A percentile compares a stretch with the other conserved stretches of the same genome.
These are phyloP conservation scores for Beauveria rudraprayagi DNA, from an alignment of 2,329 filamentous ascomycete genomes.

Conservation along the genomic window DNA sequence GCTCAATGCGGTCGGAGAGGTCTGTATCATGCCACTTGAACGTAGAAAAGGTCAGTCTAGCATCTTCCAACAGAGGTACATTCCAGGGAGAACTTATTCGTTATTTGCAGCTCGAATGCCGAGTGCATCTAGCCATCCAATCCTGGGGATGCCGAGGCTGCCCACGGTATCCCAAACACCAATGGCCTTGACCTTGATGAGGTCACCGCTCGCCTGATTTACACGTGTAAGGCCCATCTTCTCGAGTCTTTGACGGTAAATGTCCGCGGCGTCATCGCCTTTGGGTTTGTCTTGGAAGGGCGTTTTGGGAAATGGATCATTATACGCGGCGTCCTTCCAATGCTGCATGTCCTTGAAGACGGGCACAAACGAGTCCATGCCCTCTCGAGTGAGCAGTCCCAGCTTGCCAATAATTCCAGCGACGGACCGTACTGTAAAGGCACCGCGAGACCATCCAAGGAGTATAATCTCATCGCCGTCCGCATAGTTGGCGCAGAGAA, in stretches of 20 bases:
- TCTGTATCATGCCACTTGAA: slow-evolving; percentile 47
- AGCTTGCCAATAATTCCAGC: slow-evolving; percentile 44
- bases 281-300: slow-evolving; percentile 43
- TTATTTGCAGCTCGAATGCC: slow-evolving; percentile 37
- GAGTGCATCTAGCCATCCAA: slow-evolving; percentile 36
- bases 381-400: slow-evolving; percentile 44
- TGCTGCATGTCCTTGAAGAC: slow-evolving; percentile 51
- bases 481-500: slow-evolving; percentile 53
- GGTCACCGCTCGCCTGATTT: slow-evolving; percentile 24
- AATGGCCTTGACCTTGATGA: slow-evolving; percentile 37
- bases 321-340: slow-evolving; percentile 37
- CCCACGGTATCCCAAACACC: slow-evolving; percentile 42
- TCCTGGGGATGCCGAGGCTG: slow-evolving; percentile 37
- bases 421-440: slow-evolving; percentile 50
- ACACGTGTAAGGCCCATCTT: slow-evolving; percentile 37
- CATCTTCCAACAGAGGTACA: neutral
- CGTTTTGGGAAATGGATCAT: slow-evolving; percentile 37
- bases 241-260: slow-evolving; percentile 37
- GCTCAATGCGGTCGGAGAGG: slow-evolving; percentile 43
- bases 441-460: slow-evolving; percentile 50
- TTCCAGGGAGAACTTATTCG: slow-evolving; percentile 32
- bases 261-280: slow-evolving; percentile 31
- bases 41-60: slow-evolving; percentile 28
- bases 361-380: slow-evolving; percentile 46
- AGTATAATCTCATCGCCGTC: slow-evolving; percentile 50